phyloP scores from a whole-genome alignment of 108 stramenopile genomes.

The Conticribra guillardii region DNA sequence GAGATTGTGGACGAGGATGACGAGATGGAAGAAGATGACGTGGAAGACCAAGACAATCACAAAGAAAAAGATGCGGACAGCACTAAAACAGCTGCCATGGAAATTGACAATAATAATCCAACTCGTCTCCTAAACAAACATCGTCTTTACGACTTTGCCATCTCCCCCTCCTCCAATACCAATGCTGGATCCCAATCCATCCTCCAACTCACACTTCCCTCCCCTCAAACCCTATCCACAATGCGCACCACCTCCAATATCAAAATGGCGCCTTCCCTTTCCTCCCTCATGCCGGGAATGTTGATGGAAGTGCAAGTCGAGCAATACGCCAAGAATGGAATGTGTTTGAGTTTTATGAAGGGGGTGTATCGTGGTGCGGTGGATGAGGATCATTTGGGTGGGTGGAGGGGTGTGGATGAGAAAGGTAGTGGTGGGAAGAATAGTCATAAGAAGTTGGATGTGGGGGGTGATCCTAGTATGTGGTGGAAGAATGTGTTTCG shows the following conservation, averaged over 20 bases:
- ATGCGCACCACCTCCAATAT: constrained; percentile 20
- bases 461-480: constrained; percentile 22
- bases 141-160: constrained; percentile 57
- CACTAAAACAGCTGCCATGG: neutral
- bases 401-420: constrained; percentile 33
- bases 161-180: constrained; percentile 9
- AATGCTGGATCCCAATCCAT: constrained; percentile 17
- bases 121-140: constrained; percentile 50
- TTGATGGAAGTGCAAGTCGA: constrained; percentile 71
- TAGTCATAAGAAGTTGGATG: neutral
- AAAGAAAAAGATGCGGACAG: constrained; percentile 18
- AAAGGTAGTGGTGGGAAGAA: constrained; percentile 6
- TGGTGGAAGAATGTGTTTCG: constrained; percentile 57
- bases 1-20: constrained; percentile 34
- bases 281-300: constrained; percentile 69
- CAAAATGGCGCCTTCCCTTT: constrained; percentile 44
- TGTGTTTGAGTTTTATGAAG: constrained; percentile 74
- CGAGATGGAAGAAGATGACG: constrained; percentile 45
- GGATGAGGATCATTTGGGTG: constrained; percentile 74
- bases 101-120: neutral
- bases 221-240: constrained; percentile 15
- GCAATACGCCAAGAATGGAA: constrained; percentile 77
- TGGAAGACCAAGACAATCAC: constrained; percentile 35
- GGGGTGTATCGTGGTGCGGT: constrained; percentile 81
- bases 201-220: constrained; percentile 37